Evolutionary conservation across 1,139 yeast genomes (phyloP).

Genomic region (Yamadazyma sp.): DNA sequence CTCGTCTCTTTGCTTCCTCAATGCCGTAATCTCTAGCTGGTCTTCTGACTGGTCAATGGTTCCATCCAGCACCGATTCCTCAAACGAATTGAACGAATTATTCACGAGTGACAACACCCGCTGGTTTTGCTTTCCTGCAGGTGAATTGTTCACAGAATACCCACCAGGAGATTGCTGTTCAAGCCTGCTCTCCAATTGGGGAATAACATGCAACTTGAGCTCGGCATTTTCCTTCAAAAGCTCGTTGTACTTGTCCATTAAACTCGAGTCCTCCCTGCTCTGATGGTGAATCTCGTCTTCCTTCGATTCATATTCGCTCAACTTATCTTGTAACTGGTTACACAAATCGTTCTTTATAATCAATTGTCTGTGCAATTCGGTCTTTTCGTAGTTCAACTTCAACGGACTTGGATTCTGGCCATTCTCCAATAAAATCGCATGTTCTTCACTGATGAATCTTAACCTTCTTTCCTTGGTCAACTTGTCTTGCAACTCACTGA

Average conservation of each 20-base stretch:
- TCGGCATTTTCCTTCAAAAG: constrained; percentile 43
- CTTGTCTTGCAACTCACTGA: constrained; percentile 55
- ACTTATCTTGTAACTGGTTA: constrained; percentile 41
- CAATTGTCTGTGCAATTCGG: constrained; percentile 49
- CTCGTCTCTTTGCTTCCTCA: constrained; percentile 57
- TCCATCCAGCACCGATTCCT: constrained; percentile 11
- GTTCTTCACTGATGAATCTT: constrained; percentile 70
- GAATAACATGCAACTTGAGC: constrained; percentile 41
- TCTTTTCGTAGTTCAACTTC: constrained; percentile 57
- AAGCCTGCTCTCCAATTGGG: constrained; percentile 38
- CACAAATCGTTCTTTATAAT: constrained; percentile 49
- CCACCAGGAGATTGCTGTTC: constrained; percentile 6
- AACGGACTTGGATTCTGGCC: constrained; percentile 55
- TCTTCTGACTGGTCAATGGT: constrained; percentile 24
- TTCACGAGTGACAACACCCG: constrained; percentile 23
- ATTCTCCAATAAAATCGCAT: constrained; percentile 54
- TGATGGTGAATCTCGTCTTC: constrained; percentile 11
- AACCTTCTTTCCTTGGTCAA: constrained; percentile 64
- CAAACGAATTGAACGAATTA: constrained; percentile 10
- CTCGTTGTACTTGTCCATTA: constrained; percentile 39
- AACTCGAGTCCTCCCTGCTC: constrained; percentile 16
- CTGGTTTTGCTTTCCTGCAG: constrained; percentile 3
- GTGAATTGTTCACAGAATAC: constrained; percentile 6
- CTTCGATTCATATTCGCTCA: constrained; percentile 30
- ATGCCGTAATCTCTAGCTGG: constrained; percentile 31